These are phyloP conservation scores for Crataegus laevigata DNA, from an alignment of 306 rosid genomes.

Conservation along the genomic window DNA sequence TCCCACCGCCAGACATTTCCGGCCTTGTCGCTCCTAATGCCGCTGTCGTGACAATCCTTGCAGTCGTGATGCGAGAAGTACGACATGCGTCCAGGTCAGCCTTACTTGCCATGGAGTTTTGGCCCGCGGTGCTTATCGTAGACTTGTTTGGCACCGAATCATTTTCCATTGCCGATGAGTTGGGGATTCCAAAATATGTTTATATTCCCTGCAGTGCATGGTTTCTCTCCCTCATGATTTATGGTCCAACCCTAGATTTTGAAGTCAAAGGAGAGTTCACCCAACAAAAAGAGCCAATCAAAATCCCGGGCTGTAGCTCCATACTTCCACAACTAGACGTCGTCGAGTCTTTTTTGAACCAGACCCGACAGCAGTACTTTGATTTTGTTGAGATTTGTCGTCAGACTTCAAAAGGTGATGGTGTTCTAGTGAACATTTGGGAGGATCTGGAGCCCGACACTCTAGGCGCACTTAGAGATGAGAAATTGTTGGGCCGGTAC, in stretches of 20 bases:
- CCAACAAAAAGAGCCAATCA: conserved; percentile 14
- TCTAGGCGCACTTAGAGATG: conserved; percentile 11
- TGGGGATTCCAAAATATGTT: conserved; percentile 30
- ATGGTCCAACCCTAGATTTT: conserved; percentile 23
- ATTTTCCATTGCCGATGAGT: conserved; percentile 40
- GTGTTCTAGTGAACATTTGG: conserved; percentile 55
- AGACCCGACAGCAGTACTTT: conserved; percentile 12
- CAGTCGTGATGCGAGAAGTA: conserved; percentile 22
- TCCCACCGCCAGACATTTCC: conserved; percentile 17
- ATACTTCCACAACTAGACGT: conserved; percentile 27
- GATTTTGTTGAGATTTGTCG: neutral
- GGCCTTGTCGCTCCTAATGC: neutral
- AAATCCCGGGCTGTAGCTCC: conserved; percentile 31
- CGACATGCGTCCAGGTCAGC: neutral
- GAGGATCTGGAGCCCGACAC: conserved; percentile 26
- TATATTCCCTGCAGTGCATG: conserved; percentile 33
- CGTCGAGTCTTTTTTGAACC: conserved; percentile 15
- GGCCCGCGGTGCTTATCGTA: conserved; percentile 33
- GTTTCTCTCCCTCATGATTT: conserved; percentile 30
- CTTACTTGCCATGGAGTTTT: neutral
- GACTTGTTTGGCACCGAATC: conserved; percentile 37
- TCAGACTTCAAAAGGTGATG: conserved; percentile 17
- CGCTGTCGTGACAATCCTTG: neutral
- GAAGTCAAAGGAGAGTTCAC: conserved; percentile 23
- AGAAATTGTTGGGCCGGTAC: conserved; percentile 5